A percentile compares a stretch with the other conserved stretches of the same genome.
Evolutionary conservation across 2,329 filamentous ascomycete species (phyloP).

Genomic region (Penicillium occitanis): DNA sequence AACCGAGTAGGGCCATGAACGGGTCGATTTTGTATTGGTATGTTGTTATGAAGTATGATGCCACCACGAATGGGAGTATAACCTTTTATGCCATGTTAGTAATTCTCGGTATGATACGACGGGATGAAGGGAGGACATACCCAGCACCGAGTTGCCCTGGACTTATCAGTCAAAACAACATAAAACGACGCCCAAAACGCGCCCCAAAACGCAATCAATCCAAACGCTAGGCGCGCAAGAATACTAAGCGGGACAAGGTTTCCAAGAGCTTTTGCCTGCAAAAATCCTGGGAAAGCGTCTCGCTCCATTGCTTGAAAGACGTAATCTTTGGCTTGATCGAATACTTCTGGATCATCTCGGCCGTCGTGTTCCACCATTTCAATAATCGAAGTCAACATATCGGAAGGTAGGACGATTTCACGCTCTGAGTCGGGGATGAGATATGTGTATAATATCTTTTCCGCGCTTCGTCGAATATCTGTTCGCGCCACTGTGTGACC

Average conservation of each 20-base stretch:
- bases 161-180: conserved; percentile 83
- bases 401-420: conserved; percentile 88
- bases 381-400: conserved; percentile 82
- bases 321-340: conserved; percentile 97
- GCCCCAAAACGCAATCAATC: conserved; percentile 81
- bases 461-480: conserved; percentile 88
- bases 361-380: conserved; percentile 85
- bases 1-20: conserved; percentile 80
- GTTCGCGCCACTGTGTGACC: conserved; percentile 80
- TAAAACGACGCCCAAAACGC: conserved; percentile 94
- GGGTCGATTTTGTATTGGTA: conserved; percentile 97
- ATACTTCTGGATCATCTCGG: conserved; percentile 93
- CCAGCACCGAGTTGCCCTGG: conserved; percentile 75
- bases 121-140: conserved; percentile 52
- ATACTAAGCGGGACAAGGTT: conserved; percentile 92
- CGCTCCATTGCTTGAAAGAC: conserved; percentile 99
- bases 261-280: conserved; percentile 90
- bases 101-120: conserved; percentile 9
- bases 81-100: conserved; percentile 48
- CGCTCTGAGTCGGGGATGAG: conserved; percentile 91
- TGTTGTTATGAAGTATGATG: conserved; percentile 81
- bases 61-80: conserved; percentile 88
- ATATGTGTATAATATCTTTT: conserved; percentile 99
- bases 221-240: conserved; percentile 79
- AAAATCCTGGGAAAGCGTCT: conserved; percentile 96